Evolutionary conservation across 73 alveolate genomes (phyloP).

Genomic region (Paramecium bursaria): DNA sequence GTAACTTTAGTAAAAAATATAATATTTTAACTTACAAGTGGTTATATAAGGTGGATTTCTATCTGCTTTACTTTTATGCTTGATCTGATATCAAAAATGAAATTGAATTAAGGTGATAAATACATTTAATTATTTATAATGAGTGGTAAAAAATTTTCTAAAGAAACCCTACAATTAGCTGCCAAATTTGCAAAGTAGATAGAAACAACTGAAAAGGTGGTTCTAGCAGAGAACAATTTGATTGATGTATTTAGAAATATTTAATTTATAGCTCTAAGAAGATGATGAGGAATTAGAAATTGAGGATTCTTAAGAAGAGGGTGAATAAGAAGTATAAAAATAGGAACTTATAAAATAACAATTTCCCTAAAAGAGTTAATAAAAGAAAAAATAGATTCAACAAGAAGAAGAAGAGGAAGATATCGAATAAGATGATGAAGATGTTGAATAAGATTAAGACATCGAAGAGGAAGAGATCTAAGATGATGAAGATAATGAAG

Average conservation of each 20-base stretch:
- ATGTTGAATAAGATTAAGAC: slow-evolving; percentile 23
- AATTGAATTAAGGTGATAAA: too few species aligned
- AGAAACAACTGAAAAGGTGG: neutral
- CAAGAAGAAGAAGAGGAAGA: slow-evolving; percentile 9
- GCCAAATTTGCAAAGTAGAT: slow-evolving; percentile 6
- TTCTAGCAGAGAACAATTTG: slow-evolving; percentile 7
- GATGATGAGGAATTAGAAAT: slow-evolving; percentile 9
- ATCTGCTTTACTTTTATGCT: too few species aligned
- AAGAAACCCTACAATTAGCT: slow-evolving; percentile 22
- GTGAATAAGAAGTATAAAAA: slow-evolving; percentile 18
- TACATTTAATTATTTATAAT: slow-evolving; percentile 49
- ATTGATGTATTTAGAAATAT: too few species aligned
- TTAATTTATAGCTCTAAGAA: neutral
- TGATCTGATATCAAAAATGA: too few species aligned
- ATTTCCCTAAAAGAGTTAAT: too few species aligned
- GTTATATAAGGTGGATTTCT: too few species aligned
- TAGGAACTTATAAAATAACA: too few species aligned
- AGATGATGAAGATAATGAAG: slow-evolving; percentile 52
- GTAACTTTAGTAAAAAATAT: too few species aligned
- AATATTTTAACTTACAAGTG: too few species aligned
- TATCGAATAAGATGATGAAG: neutral
- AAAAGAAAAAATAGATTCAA: too few species aligned
- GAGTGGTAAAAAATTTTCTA: slow-evolving; percentile 47
- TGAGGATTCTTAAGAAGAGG: neutral
- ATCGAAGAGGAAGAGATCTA: slow-evolving; percentile 24